These are phyloP conservation scores for Hymenoscyphus linearis DNA, from an alignment of 2,329 filamentous ascomycete genomes.

Conservation along the genomic window DNA sequence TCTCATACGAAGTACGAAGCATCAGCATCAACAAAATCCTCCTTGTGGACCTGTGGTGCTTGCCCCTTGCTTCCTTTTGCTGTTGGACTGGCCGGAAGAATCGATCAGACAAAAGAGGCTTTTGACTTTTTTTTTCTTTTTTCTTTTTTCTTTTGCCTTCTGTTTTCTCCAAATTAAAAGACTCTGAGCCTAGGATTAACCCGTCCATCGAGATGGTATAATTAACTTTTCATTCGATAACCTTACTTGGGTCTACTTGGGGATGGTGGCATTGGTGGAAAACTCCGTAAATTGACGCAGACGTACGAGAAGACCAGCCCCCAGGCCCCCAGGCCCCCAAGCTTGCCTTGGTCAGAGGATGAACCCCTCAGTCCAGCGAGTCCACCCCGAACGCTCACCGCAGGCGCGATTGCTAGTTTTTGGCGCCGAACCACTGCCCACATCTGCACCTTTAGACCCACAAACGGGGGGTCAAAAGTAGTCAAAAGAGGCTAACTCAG, in stretches of 20 bases:
- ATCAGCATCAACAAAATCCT: neutral
- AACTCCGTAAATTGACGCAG: neutral
- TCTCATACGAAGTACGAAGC: no score
- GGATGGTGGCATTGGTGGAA: no score
- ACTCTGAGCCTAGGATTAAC: neutral
- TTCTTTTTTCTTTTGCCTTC: no score
- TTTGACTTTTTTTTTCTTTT: no score
- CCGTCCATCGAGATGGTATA: neutral
- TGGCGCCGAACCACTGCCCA: neutral
- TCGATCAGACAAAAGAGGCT: neutral
- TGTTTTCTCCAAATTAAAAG: neutral
- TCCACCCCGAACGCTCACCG: neutral
- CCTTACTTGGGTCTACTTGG: no score
- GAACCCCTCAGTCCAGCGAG: neutral
- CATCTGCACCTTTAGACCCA: neutral
- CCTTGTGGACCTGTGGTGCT: neutral
- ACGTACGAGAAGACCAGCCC: neutral
- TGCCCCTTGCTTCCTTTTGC: neutral
- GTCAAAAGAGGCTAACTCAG: neutral
- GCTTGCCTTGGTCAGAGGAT: neutral
- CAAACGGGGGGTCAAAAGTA: neutral
- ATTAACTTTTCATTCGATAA: neutral
- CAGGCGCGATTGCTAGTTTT: no score
- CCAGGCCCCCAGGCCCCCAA: no score
- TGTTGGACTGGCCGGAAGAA: neutral